phyloP scores from a whole-genome alignment of 2,329 filamentous ascomycete species.

The Colletotrichum aenigma region DNA sequence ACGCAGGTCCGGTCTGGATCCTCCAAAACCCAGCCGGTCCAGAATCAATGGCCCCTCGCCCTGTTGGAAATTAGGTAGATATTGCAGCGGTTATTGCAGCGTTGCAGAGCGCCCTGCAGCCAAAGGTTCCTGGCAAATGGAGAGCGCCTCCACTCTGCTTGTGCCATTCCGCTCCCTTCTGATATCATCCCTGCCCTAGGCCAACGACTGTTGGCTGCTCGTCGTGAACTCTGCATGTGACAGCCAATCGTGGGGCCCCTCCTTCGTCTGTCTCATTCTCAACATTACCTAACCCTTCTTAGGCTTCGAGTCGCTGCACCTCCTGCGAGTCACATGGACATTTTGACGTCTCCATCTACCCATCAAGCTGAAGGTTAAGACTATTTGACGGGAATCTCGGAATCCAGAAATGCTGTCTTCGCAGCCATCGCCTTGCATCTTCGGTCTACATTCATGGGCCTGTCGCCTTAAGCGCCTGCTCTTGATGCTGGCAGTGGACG shows the following conservation, averaged over 20 bases:
- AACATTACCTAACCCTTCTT: slow-evolving; percentile 5
- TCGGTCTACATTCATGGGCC: background rate
- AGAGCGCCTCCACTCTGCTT: slow-evolving; percentile 1
- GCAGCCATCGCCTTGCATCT: background rate
- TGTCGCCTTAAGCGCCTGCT: background rate
- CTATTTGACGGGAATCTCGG: background rate
- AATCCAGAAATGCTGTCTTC: background rate
- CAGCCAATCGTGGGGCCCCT: slow-evolving; percentile 2
- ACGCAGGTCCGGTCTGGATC: background rate
- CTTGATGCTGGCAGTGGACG: background rate
- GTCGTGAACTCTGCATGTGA: slow-evolving; percentile 14
- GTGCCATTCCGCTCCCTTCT: background rate
- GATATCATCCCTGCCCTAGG: slow-evolving; percentile 8
- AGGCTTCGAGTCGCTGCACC: background rate
- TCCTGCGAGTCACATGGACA: background rate
- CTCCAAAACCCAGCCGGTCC: background rate
- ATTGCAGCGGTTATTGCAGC: slow-evolving; percentile 10
- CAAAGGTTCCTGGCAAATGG: background rate
- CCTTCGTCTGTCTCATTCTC: background rate
- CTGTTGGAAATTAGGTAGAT: background rate
- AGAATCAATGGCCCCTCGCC: background rate
- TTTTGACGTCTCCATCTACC: background rate
- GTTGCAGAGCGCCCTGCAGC: slow-evolving; percentile 13
- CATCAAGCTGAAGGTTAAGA: background rate
- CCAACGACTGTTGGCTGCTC: background rate